phyloP scores from a whole-genome alignment of 139 green algal genomes.

The Ostreobium quekettii region DNA sequence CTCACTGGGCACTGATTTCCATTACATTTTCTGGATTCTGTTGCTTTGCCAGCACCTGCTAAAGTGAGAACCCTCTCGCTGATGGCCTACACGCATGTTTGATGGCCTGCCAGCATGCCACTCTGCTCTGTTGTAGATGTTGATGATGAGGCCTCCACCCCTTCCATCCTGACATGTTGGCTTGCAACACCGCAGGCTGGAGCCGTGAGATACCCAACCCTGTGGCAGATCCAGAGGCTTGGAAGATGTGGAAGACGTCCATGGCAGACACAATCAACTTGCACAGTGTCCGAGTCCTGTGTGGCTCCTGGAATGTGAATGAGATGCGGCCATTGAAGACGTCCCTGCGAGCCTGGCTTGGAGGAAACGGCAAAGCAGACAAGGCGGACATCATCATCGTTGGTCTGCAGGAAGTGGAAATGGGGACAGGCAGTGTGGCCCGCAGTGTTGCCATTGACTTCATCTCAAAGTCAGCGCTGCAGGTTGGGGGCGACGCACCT shows the following conservation, averaged over 20 bases:
- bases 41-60: too few relatives aligned
- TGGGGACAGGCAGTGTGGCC: slow-evolving; percentile 64
- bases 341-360: slow-evolving; percentile 44
- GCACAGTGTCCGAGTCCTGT: slow-evolving; percentile 45
- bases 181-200: too few relatives aligned
- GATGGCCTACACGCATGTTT: too few relatives aligned
- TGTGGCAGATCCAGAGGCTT: not conserved
- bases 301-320: slow-evolving; percentile 81
- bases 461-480: not conserved
- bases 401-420: slow-evolving; percentile 76
- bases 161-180: too few relatives aligned
- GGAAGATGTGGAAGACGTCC: slow-evolving; percentile 24
- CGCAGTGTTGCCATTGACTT: slow-evolving; percentile 8
- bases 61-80: too few relatives aligned
- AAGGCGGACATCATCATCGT: slow-evolving; percentile 48
- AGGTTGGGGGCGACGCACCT: too few relatives aligned
- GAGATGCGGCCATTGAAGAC: slow-evolving; percentile 33
- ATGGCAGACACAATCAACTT: slow-evolving; percentile 26
- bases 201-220: too few relatives aligned
- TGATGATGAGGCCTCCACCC: too few relatives aligned
- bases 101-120: too few relatives aligned
- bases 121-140: too few relatives aligned
- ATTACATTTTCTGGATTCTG: not conserved
- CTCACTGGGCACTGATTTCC: not conserved
- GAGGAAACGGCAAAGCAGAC: slow-evolving; percentile 15